Conservation (phyloP, 2,329 filamentous ascomycete genomes). For the Thelonectria discophora region DNA sequence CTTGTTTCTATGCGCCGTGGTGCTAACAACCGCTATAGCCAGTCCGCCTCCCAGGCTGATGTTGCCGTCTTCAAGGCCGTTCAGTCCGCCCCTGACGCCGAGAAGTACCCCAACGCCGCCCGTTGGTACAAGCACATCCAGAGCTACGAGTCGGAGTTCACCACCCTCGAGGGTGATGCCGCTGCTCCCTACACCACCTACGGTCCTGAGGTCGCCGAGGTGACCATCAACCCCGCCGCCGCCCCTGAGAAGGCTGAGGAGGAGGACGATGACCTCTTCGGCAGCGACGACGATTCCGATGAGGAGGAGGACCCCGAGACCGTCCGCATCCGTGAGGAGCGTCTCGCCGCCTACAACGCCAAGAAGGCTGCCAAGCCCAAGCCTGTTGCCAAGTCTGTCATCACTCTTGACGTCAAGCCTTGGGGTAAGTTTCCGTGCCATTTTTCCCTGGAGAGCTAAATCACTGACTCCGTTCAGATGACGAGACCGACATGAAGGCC, state of each 20-base stretch:
- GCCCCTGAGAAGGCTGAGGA: conserved; percentile 55
- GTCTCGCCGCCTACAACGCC: conserved; percentile 91
- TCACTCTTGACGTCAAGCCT: conserved; percentile 96
- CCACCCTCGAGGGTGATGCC: conserved; percentile 88
- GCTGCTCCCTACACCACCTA: conserved; percentile 89
- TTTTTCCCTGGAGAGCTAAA: neutral
- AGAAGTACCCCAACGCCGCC: conserved; percentile 92
- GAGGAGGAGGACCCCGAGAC: conserved; percentile 95
- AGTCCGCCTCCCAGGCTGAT: conserved; percentile 89
- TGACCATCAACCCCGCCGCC: conserved; percentile 86
- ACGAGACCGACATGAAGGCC: conserved; percentile 90
- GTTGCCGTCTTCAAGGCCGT: conserved; percentile 94
- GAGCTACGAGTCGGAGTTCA: conserved; percentile 92
- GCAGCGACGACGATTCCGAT: conserved; percentile 92
- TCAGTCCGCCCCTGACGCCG: conserved; percentile 75
- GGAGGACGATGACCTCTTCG: conserved; percentile 84
- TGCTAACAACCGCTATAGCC: conserved; percentile 48
- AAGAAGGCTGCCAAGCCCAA: conserved; percentile 97
- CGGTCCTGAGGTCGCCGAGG: conserved; percentile 82
- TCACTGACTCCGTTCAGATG: conserved; percentile 64
- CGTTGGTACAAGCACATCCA: conserved; percentile 99
- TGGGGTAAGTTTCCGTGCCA: conserved; percentile 77
- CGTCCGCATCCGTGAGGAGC: conserved; percentile 83
- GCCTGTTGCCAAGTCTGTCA: conserved; percentile 92
- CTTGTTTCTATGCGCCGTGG: conserved; percentile 8